Base-by-base conservation (phyloP, 1,139 yeast genomes). In the Debaryomyces sp. region DNA sequence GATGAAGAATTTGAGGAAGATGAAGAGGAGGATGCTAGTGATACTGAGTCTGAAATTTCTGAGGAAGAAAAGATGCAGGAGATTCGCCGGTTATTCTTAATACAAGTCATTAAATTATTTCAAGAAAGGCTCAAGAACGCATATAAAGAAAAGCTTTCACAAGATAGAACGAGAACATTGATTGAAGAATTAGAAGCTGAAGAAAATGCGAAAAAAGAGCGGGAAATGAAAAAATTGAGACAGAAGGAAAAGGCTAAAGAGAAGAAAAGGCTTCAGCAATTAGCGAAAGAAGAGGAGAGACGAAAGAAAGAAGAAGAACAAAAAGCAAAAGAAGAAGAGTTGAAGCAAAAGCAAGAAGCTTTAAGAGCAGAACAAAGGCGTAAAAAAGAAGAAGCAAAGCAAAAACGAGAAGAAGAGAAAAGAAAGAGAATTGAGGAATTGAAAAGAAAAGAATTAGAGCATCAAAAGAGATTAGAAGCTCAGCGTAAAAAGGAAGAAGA, bases 161-260 rank as follows among this genome's bases (percentile, higher is more conserved):
- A 83, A 53, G 95, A 87, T 58, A 78, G 90, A 48, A 87, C 89
- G 46, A 82, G 80, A 58, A 82, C 77, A 64, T 80, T 87, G 53
- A 80, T 89, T 53, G 90, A 83, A 59, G 96, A 89, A 62, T 77
- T 89, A 43, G 96, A 88, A 51, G 89, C 86, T 17, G 96, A 88
- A 64, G 88, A 84, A 56, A 76, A 78, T 44, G 82, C 84, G 26
- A 80, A 84, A 61, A 82, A 81, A 60, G 91, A 86, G 55, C 82
- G 82, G 42, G 94, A 87, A 63, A 81, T 82, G 63, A 87, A 87
- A 67, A 87, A 85, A 61, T 75, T 78, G 53, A 79, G 78, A 51
- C 94, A 87, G 56, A 85, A 82, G 65, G 96, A 89, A 59, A 85
- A 84, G 69, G 84, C 86, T 49, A 85, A 85, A 62, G 95, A 89